These are phyloP conservation scores for Globisporangium nunn DNA, from an alignment of 352 stramenopile genomes.

Conservation along the genomic window DNA sequence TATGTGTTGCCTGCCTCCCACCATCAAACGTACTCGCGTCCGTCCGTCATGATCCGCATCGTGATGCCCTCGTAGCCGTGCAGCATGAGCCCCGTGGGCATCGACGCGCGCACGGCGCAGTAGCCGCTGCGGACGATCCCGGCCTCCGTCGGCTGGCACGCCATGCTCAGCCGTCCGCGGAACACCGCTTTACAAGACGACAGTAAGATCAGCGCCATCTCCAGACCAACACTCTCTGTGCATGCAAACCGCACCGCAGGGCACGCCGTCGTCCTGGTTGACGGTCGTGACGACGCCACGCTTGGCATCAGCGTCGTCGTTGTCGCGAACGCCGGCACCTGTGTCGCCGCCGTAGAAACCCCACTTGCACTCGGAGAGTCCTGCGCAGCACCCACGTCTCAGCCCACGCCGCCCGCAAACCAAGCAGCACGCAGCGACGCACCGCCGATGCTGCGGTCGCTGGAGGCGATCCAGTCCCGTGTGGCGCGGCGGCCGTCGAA, in stretches of 20 bases:
- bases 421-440: not conserved
- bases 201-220: not conserved
- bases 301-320: constrained; percentile 12
- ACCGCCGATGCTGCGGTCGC: constrained; percentile 79
- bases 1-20: not conserved
- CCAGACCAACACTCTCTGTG: not conserved
- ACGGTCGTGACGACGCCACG: constrained; percentile 32
- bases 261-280: constrained; percentile 42
- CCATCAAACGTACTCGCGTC: constrained; percentile 43
- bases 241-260: constrained; percentile 25
- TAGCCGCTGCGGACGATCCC: constrained; percentile 81
- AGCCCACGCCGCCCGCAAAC: no score
- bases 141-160: constrained; percentile 66
- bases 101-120: constrained; percentile 59
- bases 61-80: constrained; percentile 80
- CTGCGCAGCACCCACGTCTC: constrained; percentile 16
- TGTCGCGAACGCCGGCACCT: constrained; percentile 11
- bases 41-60: constrained; percentile 85
- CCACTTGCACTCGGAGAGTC: constrained; percentile 64
- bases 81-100: constrained; percentile 46
- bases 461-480: constrained; percentile 61
- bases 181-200: constrained; percentile 51
- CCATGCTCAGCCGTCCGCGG: constrained; percentile 57
- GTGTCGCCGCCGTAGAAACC: constrained; percentile 29
- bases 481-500: constrained; percentile 52